Evolutionary conservation across 164 flowering plant genomes (phyloP).

Genomic region (Vitis rotundifolia): DNA sequence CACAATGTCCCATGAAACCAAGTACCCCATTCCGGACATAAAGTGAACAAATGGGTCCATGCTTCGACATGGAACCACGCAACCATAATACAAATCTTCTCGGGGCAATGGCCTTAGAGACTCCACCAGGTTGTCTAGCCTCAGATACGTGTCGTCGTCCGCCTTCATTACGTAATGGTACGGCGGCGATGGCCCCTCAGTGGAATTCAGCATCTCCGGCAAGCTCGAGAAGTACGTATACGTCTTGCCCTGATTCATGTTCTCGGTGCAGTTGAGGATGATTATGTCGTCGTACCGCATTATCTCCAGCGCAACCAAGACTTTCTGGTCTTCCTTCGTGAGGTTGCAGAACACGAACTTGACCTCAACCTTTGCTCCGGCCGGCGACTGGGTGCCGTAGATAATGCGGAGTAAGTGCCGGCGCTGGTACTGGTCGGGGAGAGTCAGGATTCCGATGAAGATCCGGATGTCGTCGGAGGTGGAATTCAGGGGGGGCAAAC

Average conservation of each 20-base stretch:
- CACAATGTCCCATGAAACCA: conserved; percentile 83
- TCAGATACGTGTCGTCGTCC: conserved; percentile 64
- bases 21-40: conserved; percentile 93
- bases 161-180: conserved; percentile 79
- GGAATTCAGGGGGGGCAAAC: background rate
- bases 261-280: conserved; percentile 73
- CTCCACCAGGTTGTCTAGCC: conserved; percentile 44
- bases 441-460: conserved; percentile 69
- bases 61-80: conserved; percentile 77
- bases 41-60: conserved; percentile 75
- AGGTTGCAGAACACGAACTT: conserved; percentile 87
- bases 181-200: conserved; percentile 40
- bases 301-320: conserved; percentile 76
- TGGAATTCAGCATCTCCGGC: conserved; percentile 45
- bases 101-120: conserved; percentile 62
- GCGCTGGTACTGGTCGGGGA: conserved; percentile 69
- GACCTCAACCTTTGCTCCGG: conserved; percentile 53
- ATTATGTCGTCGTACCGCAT: conserved; percentile 79
- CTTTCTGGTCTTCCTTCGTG: conserved; percentile 72
- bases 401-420: conserved; percentile 76
- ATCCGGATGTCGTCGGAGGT: conserved; percentile 42
- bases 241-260: conserved; percentile 85
- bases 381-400: conserved; percentile 60
- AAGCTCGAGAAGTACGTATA: conserved; percentile 74
- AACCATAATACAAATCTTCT: conserved; percentile 80